Percentiles rank a stretch among this genome's conserved stretches.
These are phyloP conservation scores for Colletotrichum truncatum DNA, from an alignment of 2,329 filamentous ascomycete species.

Conservation along the genomic window DNA sequence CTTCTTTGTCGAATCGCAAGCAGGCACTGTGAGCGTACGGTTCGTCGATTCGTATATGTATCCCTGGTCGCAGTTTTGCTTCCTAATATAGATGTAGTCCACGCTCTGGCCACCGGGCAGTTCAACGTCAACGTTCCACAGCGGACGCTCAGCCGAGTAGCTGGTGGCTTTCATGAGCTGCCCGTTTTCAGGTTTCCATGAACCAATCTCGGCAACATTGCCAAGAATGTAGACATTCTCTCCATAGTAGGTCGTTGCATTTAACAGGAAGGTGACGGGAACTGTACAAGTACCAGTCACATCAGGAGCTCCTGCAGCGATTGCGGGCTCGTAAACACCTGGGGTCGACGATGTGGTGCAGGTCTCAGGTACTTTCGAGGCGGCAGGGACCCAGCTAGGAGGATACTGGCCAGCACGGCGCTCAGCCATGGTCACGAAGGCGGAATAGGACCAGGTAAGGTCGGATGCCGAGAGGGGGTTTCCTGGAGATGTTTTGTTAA, in stretches of 20 bases:
- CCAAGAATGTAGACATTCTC: conserved; percentile 58
- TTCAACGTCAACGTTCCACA: conserved; percentile 53
- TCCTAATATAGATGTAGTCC: conserved; percentile 55
- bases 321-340: conserved; percentile 44
- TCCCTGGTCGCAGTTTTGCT: conserved; percentile 51
- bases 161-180: conserved; percentile 48
- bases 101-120: conserved; percentile 50
- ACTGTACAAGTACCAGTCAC: conserved; percentile 40
- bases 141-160: conserved; percentile 52
- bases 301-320: conserved; percentile 45
- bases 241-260: conserved; percentile 55
- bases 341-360: conserved; percentile 37
- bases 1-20: conserved; percentile 38
- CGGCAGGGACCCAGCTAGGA: conserved; percentile 37
- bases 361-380: conserved; percentile 35
- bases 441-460: conserved; percentile 62
- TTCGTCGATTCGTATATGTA: conserved; percentile 56
- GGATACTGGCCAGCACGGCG: conserved; percentile 47
- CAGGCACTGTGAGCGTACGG: conserved; percentile 49
- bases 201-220: conserved; percentile 50
- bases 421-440: conserved; percentile 56
- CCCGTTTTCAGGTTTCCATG: conserved; percentile 49
- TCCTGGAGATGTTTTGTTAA: conserved; percentile 47
- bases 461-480: conserved; percentile 54
- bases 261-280: conserved; percentile 54